phyloP scores from a whole-genome alignment of 495 filamentous ascomycete species.

The Aspergillus sparsus region DNA sequence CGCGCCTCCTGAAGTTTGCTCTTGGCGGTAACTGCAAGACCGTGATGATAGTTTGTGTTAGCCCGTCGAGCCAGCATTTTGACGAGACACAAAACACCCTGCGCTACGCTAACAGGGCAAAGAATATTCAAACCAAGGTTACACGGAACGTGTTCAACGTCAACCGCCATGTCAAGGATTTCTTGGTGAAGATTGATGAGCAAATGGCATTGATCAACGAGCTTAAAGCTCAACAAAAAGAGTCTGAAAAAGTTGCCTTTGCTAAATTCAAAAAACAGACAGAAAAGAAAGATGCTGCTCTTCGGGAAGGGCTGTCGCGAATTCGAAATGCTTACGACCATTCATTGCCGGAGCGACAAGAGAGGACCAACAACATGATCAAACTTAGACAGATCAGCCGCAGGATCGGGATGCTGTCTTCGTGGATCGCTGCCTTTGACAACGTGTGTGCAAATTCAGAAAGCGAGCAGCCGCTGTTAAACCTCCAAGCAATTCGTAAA shows the following conservation, averaged over 20 bases:
- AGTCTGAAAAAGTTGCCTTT: constrained; percentile 83
- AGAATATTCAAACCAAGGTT: constrained; percentile 99
- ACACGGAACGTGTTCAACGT: constrained; percentile 99
- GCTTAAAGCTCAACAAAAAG: constrained; percentile 86
- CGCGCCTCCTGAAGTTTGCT: constrained; percentile 93
- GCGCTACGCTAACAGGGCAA: constrained; percentile 95
- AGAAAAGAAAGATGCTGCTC: constrained; percentile 75
- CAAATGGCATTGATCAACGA: constrained; percentile 93
- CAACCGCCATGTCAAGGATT: constrained; percentile 98
- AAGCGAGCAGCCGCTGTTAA: constrained; percentile 63
- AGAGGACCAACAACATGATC: constrained; percentile 77
- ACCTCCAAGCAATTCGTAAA: constrained; percentile 75
- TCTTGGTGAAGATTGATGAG: constrained; percentile 95
- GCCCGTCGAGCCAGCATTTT: constrained; percentile 93
- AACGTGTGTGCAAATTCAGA: constrained; percentile 71
- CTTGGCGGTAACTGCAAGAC: constrained; percentile 98
- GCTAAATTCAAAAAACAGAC: constrained; percentile 85
- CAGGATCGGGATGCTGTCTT: constrained; percentile 76
- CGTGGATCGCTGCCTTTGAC: constrained; percentile 94
- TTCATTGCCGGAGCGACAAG: constrained; percentile 72
- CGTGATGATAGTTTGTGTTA: constrained; percentile 99
- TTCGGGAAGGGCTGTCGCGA: constrained; percentile 78
- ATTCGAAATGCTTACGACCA: constrained; percentile 85
- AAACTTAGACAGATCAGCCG: constrained; percentile 81
- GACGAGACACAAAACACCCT: constrained; percentile 99